phyloP scores from a whole-genome alignment of 2,329 filamentous ascomycete genomes.

The Kalmusia sp. region DNA sequence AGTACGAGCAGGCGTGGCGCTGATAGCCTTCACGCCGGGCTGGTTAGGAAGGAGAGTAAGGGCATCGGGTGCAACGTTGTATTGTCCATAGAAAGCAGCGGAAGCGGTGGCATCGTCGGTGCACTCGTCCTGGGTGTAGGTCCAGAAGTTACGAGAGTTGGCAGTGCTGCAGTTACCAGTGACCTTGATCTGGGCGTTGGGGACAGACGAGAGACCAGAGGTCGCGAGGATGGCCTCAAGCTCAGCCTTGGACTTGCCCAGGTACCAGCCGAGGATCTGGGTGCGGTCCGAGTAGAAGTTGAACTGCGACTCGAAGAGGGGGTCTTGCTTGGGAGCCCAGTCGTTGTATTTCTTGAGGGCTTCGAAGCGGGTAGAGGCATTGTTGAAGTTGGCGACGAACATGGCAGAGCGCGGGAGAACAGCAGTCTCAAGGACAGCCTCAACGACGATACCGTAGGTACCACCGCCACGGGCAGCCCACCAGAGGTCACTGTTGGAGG shows the following conservation, averaged over 20 bases:
- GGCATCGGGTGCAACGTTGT: neutral
- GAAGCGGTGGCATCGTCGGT: neutral
- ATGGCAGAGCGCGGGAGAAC: neutral
- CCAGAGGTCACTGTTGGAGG: constrained; percentile 27
- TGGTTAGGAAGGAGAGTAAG: neutral
- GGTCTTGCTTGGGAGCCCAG: neutral
- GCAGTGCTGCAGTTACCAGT: neutral
- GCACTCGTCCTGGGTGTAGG: neutral
- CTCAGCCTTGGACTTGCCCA: neutral
- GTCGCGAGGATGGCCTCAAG: neutral
- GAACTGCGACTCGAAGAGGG: neutral
- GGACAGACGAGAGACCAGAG: neutral
- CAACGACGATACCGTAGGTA: constrained; percentile 28
- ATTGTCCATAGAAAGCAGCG: neutral
- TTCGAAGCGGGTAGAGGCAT: neutral
- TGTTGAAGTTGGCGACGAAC: neutral
- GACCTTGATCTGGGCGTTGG: neutral
- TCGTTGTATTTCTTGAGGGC: neutral
- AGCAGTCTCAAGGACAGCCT: neutral
- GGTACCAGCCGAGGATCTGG: neutral
- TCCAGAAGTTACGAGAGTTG: neutral
- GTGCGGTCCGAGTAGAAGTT: constrained; percentile 1
- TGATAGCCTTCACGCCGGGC: neutral
- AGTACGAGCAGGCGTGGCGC: neutral
- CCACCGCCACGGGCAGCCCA: constrained; percentile 45